Evolutionary conservation across 192 early-diverging fungal species (phyloP).

Genomic region (Backusella tarrabulga): DNA sequence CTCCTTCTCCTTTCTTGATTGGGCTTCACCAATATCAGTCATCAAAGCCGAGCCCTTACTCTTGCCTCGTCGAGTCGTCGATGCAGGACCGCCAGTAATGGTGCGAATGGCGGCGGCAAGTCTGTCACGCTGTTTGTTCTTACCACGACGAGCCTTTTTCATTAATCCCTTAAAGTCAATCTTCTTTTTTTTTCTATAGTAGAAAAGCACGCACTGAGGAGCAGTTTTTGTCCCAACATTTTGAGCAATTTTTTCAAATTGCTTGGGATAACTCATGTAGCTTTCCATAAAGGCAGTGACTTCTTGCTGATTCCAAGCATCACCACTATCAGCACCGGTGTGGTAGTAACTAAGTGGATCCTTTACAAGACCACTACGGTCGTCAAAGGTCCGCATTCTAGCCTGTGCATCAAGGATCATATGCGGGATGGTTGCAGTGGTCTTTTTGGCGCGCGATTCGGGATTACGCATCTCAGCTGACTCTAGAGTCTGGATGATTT

Average conservation of each 20-base stretch:
- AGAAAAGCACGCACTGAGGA: constrained; percentile 71
- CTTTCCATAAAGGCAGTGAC: constrained; percentile 61
- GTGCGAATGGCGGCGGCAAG: constrained; percentile 36
- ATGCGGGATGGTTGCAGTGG: constrained; percentile 68
- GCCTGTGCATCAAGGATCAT: constrained; percentile 67
- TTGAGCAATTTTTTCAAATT: constrained; percentile 72
- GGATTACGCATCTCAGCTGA: constrained; percentile 71
- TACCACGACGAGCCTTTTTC: constrained; percentile 43
- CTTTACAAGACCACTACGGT: constrained; percentile 55
- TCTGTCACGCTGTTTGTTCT: constrained; percentile 47
- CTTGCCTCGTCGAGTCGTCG: constrained; percentile 33
- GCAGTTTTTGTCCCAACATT: constrained; percentile 63
- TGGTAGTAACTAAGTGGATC: constrained; percentile 66
- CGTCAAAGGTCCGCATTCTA: constrained; percentile 53
- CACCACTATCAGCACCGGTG: constrained; percentile 52
- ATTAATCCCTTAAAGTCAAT: constrained; percentile 69
- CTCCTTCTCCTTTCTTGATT: constrained; percentile 41
- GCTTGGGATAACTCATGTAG: constrained; percentile 69
- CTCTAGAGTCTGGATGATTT: constrained; percentile 71
- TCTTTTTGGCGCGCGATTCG: constrained; percentile 67
- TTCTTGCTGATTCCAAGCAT: constrained; percentile 66
- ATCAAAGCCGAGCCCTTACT: constrained; percentile 42
- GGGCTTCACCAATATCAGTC: constrained; percentile 55
- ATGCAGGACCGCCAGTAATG: constrained; percentile 36
- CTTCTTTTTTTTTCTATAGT: constrained; percentile 78